Base-by-base conservation (phyloP, 2,329 filamentous ascomycete genomes). In the Penicillium brasilianum region DNA sequence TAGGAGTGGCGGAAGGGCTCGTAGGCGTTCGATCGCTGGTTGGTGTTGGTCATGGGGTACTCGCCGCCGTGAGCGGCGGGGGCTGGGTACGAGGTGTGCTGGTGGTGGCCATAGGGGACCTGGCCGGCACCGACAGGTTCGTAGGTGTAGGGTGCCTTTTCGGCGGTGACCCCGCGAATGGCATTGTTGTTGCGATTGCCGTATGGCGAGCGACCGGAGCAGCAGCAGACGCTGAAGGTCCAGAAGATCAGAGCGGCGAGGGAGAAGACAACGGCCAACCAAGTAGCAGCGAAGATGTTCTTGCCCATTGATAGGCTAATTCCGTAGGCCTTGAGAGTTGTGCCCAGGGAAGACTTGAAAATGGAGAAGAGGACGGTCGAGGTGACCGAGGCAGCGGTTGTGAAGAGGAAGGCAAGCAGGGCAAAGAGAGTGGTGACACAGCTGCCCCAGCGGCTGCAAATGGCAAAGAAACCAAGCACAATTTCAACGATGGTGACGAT, bases 161-260 rank as follows among this genome's bases (percentile, higher is more conserved):
- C 85, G 34, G 83, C 84, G 41, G 77, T 78, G 58, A 85, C 65
- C 50, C 79, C 78, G 10, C 77, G 69, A 13, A 77, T 67, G n/a
- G 72, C 71, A 55, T 72, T 71, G 36, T 67, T 69, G 64, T 81
- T 79, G 56, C 73, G 74, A 62, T 75, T 79, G 71, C 80, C 75
- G 56, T 81, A 81, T 30, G 81, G 79, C 57, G 79, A 83, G 69
- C 84, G 82, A 50, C 92, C 91, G 69, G 85, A 88, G 84, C 93
- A 97, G 87, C 93, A 98, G 89, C 94, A 98, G 72, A 90, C 86
- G 77, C 88, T 92, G 77, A 96, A 87, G 73, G 93, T 81, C 94
- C 95, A 98, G 89, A 98, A 97, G 74, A 97, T 79, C 66, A 86
- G 87, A 8, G 90, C 89, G 44, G 78, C 91, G 36, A 95, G 74